Evolutionary conservation across 192 early-diverging fungal genomes (phyloP).

Genomic region (Entophlyctis luteolus): DNA sequence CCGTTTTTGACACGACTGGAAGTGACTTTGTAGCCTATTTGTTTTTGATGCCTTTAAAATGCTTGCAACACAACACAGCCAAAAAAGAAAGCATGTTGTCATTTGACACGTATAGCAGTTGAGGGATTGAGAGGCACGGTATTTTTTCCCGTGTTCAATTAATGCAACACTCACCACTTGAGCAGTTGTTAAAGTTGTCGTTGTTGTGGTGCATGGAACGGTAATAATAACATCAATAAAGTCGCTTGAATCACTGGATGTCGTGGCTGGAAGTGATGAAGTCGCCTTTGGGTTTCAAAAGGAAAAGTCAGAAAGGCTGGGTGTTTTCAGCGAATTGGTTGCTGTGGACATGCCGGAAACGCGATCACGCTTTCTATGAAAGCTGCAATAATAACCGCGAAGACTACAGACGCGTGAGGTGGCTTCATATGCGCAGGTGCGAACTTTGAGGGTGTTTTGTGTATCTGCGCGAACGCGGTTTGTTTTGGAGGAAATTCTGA

Average conservation of each 20-base stretch:
- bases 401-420: no score
- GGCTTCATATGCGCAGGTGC: no score
- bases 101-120: neutral
- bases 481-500: no score
- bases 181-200: neutral
- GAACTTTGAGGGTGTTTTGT: no score
- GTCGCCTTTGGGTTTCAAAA: neutral
- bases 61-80: neutral
- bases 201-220: conserved; percentile 15
- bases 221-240: conserved; percentile 3
- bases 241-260: neutral
- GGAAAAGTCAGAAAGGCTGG: neutral
- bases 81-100: neutral
- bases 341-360: conserved; percentile 12
- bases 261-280: neutral
- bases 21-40: no score
- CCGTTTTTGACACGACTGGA: no score
- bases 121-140: no score
- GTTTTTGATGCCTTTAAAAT: neutral
- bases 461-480: no score
- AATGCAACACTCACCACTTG: neutral
- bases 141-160: no score
- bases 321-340: neutral
- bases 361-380: no score
- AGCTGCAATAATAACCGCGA: no score